Evolutionary conservation across 2,329 filamentous ascomycete species (phyloP), one percentile per base, ranked within the genome.

Genomic region (Alternaria sp.): DNA sequence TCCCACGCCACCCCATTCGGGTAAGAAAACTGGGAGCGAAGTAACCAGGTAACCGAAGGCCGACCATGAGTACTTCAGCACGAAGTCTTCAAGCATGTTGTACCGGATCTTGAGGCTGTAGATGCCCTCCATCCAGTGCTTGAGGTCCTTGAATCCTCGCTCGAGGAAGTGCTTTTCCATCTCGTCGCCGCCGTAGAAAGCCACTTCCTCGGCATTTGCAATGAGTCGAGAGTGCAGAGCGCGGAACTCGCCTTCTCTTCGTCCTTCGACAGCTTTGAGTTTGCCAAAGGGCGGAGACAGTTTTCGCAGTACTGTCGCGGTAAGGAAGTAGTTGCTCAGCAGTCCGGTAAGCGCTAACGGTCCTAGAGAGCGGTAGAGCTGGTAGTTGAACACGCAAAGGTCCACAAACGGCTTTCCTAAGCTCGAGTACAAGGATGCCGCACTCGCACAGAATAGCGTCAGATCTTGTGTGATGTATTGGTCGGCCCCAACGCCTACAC

Each of bases 371-470:
- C 91, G 91, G 80, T 97, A 97, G 0, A 99, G 88, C 79, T 99
- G 96, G 79, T 97, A 99, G 81, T 97, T 99, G 85, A 99, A 99
- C 50, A 98, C 96, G 70, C 94, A 92, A 3, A 99, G 86, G 78
- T 99, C 96, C n/a, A 99, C 93, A 69, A 97, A 89, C 0, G 96
- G 96, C 79, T 99, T 99, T n/a, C 96, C 96, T 4, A 99, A 85
- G 0, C 94, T 97, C 1, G 96, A 98, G 82, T 98, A 99, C 6
- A 99, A 83, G 21, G 93, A 93, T 15, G 96, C 94, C 1, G 96
- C 95, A 4, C 94, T 90, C 11, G 93, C 92, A 78, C 96, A 99
- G 83, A 99, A 99, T 1, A 97, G 85, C 0, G 96, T 98, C 30
- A 99, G 85, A 79, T 99, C 96, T 78, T 98, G 95, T 0, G 96